These are phyloP conservation scores for Aurinia saxatilis DNA, from an alignment of 345 rosid species.

Conservation along the genomic window DNA sequence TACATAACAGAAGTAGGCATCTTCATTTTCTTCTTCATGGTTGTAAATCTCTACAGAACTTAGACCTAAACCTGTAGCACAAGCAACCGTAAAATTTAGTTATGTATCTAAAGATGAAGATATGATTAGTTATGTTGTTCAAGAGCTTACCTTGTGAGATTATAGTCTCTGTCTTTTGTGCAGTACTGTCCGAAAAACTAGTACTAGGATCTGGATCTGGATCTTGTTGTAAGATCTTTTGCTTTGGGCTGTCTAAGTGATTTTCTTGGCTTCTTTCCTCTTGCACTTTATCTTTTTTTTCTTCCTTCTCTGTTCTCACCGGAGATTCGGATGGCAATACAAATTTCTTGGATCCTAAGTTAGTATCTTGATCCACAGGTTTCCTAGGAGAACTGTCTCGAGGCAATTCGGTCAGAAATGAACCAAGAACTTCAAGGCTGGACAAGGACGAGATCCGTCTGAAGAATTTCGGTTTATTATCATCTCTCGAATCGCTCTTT, in stretches of 20 bases:
- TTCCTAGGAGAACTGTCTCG: conserved; percentile 15
- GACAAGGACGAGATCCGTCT: conserved; percentile 74
- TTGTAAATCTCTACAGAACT: neutral
- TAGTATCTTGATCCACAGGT: conserved; percentile 19
- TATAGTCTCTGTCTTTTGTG: conserved; percentile 1
- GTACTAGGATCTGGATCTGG: conserved; percentile 21
- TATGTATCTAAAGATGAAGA: neutral
- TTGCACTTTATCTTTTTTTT: conserved; percentile 25
- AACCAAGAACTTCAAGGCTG: conserved; percentile 55
- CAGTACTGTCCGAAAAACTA: conserved; percentile 1
- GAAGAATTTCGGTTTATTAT: conserved; percentile 35
- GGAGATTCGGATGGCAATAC: conserved; percentile 2
- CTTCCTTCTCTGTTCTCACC: conserved; percentile 8
- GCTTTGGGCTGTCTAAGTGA: neutral
- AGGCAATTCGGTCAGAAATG: conserved; percentile 41
- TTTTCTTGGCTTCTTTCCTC: conserved; percentile 22
- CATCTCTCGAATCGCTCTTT: conserved; percentile 25
- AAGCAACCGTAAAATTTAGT: neutral
- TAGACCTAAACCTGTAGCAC: conserved; percentile 9
- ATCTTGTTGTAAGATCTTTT: conserved; percentile 19
- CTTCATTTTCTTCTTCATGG: conserved; percentile 25
- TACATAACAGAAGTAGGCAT: conserved; percentile 44
- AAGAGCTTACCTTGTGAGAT: conserved; percentile 13
- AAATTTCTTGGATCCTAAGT: conserved; percentile 10
- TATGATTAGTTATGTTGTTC: neutral